These are phyloP conservation scores for Cryptococcus jaspeensis DNA, from an alignment of 1,284 basidiomycete species.

Conservation along the genomic window DNA sequence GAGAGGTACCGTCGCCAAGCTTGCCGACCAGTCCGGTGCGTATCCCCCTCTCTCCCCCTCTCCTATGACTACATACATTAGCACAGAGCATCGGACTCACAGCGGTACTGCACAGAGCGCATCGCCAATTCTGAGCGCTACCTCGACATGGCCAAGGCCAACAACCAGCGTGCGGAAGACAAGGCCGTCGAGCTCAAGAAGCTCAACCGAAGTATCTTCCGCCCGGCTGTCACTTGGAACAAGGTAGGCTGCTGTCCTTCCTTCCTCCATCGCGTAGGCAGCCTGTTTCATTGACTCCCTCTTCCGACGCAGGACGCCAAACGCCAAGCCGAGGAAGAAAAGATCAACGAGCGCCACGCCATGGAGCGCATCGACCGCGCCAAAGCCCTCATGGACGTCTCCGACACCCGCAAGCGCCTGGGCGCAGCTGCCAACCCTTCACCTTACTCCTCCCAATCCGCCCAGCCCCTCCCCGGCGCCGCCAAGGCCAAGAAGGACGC, in stretches of 20 bases:
- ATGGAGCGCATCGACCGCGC: conserved; percentile 84
- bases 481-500: conserved; percentile 61
- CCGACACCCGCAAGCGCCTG: conserved; percentile 81
- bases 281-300: background rate
- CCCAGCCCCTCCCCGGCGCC: conserved; percentile 34
- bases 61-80: too few relatives aligned
- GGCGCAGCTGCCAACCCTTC: conserved; percentile 65
- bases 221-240: conserved; percentile 84
- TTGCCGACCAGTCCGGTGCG: conserved; percentile 94
- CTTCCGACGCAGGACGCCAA: conserved; percentile 63
- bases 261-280: background rate
- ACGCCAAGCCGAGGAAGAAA: conserved; percentile 84
- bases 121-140: conserved; percentile 95
- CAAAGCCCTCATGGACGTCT: conserved; percentile 78
- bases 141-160: conserved; percentile 88
- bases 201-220: conserved; percentile 78
- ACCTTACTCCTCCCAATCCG: conserved; percentile 14
- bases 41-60: conserved; percentile 2
- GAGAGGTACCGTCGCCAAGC: conserved; percentile 74
- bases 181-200: conserved; percentile 91
- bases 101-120: conserved; percentile 44
- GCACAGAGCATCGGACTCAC: background rate
- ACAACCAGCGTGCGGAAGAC: conserved; percentile 85
- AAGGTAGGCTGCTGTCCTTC: conserved; percentile 55
- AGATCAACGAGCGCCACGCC: conserved; percentile 81